phyloP scores from a whole-genome alignment of 2,329 filamentous ascomycete species.

The Colletotrichum chlorophyti region DNA sequence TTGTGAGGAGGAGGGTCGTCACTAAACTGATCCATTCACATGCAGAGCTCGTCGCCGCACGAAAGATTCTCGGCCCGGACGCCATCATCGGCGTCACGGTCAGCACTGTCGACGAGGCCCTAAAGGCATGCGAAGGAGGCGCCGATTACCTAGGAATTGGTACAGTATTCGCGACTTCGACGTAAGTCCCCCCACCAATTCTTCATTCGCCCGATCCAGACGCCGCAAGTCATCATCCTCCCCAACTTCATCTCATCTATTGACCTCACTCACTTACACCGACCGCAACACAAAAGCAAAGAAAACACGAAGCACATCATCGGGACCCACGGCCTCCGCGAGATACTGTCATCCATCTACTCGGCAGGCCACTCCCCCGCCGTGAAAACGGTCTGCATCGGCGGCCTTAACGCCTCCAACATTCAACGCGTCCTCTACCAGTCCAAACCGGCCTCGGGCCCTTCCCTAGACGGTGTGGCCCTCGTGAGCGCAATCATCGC shows the following conservation, averaged over 20 bases:
- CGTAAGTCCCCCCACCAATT: slow-evolving; percentile 55
- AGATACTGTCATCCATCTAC: slow-evolving; percentile 69
- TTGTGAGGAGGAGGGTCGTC: too few species aligned
- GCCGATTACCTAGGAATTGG: slow-evolving; percentile 92
- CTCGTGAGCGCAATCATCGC: slow-evolving; percentile 90
- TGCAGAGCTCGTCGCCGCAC: slow-evolving; percentile 68
- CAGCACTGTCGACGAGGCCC: slow-evolving; percentile 76
- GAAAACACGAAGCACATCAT: slow-evolving; percentile 86
- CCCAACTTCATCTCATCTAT: too few species aligned
- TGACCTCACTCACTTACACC: neutral
- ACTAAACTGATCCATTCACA: neutral
- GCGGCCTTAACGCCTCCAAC: slow-evolving; percentile 83
- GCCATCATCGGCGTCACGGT: slow-evolving; percentile 91
- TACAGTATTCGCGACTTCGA: slow-evolving; percentile 85
- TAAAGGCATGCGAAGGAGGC: slow-evolving; percentile 74
- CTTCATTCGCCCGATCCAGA: neutral
- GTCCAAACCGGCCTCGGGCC: slow-evolving; percentile 59
- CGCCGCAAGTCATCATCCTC: too few species aligned
- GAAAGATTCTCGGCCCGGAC: slow-evolving; percentile 73
- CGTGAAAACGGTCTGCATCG: slow-evolving; percentile 80
- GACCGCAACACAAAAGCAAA: slow-evolving; percentile 72
- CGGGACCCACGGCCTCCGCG: slow-evolving; percentile 73
- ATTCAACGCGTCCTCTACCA: slow-evolving; percentile 77
- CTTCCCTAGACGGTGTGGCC: slow-evolving; percentile 76
- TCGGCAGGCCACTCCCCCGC: slow-evolving; percentile 46